phyloP scores from a whole-genome alignment of 2,329 filamentous ascomycete species.

The Talaromyces sp. region DNA sequence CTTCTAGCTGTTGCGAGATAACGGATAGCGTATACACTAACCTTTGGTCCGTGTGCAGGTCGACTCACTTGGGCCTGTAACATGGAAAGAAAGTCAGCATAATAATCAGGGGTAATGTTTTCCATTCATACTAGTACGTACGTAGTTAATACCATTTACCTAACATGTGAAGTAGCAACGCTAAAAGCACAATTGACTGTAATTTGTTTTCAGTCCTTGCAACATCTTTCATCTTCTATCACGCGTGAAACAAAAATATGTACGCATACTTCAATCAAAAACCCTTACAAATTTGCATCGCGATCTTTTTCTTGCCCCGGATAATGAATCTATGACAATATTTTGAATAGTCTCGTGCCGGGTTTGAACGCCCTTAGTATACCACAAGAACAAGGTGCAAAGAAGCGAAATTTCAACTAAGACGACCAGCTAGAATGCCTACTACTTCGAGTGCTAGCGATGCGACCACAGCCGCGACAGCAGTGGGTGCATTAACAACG shows the following conservation, averaged over 20 bases:
- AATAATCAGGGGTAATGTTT: not conserved
- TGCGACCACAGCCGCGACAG: not conserved
- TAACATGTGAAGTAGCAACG: not conserved
- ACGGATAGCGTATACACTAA: not conserved
- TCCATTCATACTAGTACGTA: not conserved
- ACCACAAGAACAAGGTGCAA: not conserved
- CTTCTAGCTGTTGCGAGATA: not conserved
- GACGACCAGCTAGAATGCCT: not conserved
- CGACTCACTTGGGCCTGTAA: not conserved
- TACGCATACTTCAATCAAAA: not conserved
- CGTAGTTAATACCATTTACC: too few species aligned
- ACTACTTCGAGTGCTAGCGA: not conserved
- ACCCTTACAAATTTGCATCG: not conserved
- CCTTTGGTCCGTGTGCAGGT: not conserved
- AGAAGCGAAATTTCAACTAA: not conserved
- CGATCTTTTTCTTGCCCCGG: not conserved
- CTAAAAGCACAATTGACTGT: not conserved
- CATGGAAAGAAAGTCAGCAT: not conserved
- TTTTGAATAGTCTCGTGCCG: not conserved
- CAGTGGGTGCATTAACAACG: not conserved
- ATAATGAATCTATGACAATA: not conserved
- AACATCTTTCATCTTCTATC: not conserved
- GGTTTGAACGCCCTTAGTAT: not conserved
- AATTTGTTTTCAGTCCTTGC: not conserved
- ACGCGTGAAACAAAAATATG: not conserved